Percentiles rank a stretch among this genome's conserved stretches.
Evolutionary conservation across 805 yeast species (phyloP).

Genomic region (Wickerhamomyces chaumierensis): DNA sequence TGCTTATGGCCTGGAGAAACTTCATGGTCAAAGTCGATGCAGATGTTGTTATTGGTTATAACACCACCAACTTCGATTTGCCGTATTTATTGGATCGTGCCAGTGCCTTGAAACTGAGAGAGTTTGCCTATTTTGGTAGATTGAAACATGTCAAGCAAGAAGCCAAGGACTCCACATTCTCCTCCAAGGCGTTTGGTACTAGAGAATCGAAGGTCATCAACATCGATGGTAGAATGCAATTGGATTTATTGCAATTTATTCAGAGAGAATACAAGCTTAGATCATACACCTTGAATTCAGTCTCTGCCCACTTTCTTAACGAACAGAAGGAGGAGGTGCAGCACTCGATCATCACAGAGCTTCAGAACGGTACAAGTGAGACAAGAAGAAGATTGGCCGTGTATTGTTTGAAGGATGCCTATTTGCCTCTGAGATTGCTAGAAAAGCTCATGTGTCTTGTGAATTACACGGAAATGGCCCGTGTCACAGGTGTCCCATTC

Average conservation of each 20-base stretch:
- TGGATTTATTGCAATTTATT: conserved; percentile 83
- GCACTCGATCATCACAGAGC: conserved; percentile 88
- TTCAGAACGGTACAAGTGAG: conserved; percentile 86
- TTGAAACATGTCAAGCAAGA: conserved; percentile 59
- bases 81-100: conserved; percentile 92
- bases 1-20: conserved; percentile 79
- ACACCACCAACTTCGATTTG: conserved; percentile 87
- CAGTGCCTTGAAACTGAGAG: conserved; percentile 44
- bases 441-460: conserved; percentile 95
- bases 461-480: conserved; percentile 97
- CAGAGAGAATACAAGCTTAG: conserved; percentile 93
- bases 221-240: conserved; percentile 92
- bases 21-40: conserved; percentile 83
- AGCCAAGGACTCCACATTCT: conserved; percentile 69
- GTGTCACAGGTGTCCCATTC: conserved; percentile 98
- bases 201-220: conserved; percentile 85
- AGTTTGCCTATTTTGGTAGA: conserved; percentile 85
- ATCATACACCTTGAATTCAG: conserved; percentile 90
- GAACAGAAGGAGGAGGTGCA: conserved; percentile 99
- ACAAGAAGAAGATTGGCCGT: conserved; percentile 93
- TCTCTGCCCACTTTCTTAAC: conserved; percentile 82
- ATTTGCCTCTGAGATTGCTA: conserved; percentile 73
- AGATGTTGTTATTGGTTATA: conserved; percentile 94
- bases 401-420: conserved; percentile 94
- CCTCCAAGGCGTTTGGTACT: conserved; percentile 94